Evolutionary conservation across 2,329 filamentous ascomycete species (phyloP).

Genomic region (Bimuria novae-zelandiae): DNA sequence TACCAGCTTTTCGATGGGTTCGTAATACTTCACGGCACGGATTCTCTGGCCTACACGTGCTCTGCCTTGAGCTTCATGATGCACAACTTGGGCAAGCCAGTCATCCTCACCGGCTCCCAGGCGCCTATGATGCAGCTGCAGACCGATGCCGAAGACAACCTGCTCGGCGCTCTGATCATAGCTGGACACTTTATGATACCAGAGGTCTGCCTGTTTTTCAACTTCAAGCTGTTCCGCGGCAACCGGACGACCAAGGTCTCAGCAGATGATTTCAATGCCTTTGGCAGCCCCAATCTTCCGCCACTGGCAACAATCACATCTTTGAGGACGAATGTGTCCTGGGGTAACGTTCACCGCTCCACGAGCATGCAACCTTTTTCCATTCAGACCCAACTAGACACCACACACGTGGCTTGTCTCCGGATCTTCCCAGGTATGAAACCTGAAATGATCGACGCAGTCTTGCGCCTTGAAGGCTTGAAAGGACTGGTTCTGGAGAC

Average conservation of each 20-base stretch:
- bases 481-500: constrained; percentile 86
- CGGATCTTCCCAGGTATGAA: constrained; percentile 92
- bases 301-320: constrained; percentile 82
- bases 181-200: constrained; percentile 92
- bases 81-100: constrained; percentile 85
- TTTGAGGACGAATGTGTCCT: constrained; percentile 78
- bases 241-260: constrained; percentile 89
- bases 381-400: constrained; percentile 77
- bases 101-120: constrained; percentile 73
- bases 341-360: constrained; percentile 76
- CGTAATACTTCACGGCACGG: constrained; percentile 87
- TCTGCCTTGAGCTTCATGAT: constrained; percentile 94
- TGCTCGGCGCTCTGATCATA: constrained; percentile 84
- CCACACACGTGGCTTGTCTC: constrained; percentile 85
- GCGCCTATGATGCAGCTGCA: constrained; percentile 89
- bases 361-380: constrained; percentile 74
- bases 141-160: constrained; percentile 88
- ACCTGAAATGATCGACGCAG: constrained; percentile 89
- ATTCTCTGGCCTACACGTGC: constrained; percentile 84
- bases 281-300: constrained; percentile 83
- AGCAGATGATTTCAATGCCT: constrained; percentile 83
- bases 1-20: constrained; percentile 90
- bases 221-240: constrained; percentile 85
- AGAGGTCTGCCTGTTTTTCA: constrained; percentile 92
- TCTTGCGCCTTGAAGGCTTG: constrained; percentile 75